phyloP scores from a whole-genome alignment of 352 stramenopile genomes.

The Phytophthora vignae region DNA sequence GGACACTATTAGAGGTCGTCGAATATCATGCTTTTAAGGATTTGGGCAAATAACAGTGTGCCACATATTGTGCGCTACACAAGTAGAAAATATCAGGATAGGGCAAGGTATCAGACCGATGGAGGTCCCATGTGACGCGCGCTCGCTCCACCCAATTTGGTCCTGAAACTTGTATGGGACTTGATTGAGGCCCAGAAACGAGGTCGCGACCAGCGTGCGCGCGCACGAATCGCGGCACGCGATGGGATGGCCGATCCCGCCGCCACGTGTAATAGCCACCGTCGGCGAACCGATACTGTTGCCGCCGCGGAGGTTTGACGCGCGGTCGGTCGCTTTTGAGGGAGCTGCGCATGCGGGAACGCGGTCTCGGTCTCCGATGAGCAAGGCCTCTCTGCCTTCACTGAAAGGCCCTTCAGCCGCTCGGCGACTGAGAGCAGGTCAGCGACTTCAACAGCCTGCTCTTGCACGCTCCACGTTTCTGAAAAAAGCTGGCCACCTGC shows the following conservation, averaged over 20 bases:
- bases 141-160: slow-evolving; percentile 35
- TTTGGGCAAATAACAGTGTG: too few relatives aligned
- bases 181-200: slow-evolving; percentile 19
- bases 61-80: too few relatives aligned
- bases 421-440: not conserved
- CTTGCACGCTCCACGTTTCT: slow-evolving; percentile 31
- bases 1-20: not conserved
- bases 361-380: not conserved
- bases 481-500: slow-evolving; percentile 25
- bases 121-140: not conserved
- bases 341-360: slow-evolving; percentile 2
- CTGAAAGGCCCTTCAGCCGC: not conserved
- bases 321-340: not conserved
- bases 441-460: slow-evolving; percentile 30
- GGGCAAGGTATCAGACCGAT: not conserved
- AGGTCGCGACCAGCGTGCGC: slow-evolving; percentile 19
- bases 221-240: too few relatives aligned
- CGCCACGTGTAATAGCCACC: slow-evolving; percentile 9
- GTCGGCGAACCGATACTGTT: not conserved
- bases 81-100: not conserved
- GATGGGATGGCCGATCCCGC: slow-evolving; percentile 15
- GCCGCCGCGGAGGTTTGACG: not conserved
- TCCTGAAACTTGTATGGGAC: slow-evolving; percentile 10
- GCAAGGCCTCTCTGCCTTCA: not conserved
- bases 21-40: too few relatives aligned